These are phyloP conservation scores for Lactarius sp. DNA, from an alignment of 768 basidiomycete genomes.

Conservation along the genomic window DNA sequence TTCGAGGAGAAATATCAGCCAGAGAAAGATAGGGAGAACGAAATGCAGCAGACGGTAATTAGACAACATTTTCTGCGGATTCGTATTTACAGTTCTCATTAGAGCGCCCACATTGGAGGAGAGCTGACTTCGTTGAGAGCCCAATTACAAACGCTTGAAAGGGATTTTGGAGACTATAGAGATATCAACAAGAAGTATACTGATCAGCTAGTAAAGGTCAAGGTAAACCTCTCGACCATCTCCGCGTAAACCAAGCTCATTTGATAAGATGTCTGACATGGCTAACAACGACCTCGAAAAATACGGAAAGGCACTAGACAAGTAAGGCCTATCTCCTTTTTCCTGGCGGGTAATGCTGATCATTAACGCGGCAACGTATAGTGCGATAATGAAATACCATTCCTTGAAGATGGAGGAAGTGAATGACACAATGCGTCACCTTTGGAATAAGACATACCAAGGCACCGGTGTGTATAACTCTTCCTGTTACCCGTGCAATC, in stretches of 20 bases:
- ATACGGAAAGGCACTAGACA: slow-evolving; percentile 95
- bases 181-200: slow-evolving; percentile 82
- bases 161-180: slow-evolving; percentile 80
- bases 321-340: slow-evolving; percentile 45
- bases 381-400: slow-evolving; percentile 99
- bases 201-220: slow-evolving; percentile 90
- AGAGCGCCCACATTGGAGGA: slow-evolving; percentile 81
- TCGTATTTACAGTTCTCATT: background rate
- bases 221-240: slow-evolving; percentile 46
- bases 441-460: slow-evolving; percentile 99
- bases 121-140: slow-evolving; percentile 71
- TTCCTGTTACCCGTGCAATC: background rate
- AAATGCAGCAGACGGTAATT: slow-evolving; percentile 63
- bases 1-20: slow-evolving; percentile 77
- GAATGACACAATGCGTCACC: slow-evolving; percentile 92
- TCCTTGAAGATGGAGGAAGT: slow-evolving; percentile 98
- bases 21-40: slow-evolving; percentile 67
- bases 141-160: slow-evolving; percentile 60
- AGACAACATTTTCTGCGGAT: slow-evolving; percentile 9
- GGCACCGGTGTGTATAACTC: slow-evolving; percentile 68
- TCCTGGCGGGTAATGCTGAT: background rate
- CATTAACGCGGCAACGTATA: slow-evolving; percentile 34
- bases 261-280: slow-evolving; percentile 86
- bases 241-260: background rate
- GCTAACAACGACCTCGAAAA: slow-evolving; percentile 97